These are phyloP conservation scores for Pleodorina starrii DNA, from an alignment of 139 green algal species.

Conservation along the genomic window DNA sequence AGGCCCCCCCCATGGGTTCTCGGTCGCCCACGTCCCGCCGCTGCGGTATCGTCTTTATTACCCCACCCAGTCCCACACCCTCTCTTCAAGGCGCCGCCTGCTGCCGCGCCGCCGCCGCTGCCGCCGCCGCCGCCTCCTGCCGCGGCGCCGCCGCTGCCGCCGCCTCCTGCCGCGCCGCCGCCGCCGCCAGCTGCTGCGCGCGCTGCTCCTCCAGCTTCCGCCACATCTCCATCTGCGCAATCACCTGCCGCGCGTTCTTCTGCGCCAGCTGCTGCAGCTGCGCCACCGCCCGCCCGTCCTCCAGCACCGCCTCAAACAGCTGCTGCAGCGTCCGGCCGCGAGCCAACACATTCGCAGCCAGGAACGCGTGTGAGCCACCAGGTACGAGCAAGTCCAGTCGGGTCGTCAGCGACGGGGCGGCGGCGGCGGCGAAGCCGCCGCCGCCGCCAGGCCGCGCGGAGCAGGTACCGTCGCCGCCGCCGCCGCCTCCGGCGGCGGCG, in stretches of 20 bases:
- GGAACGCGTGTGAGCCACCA: constrained; percentile 5
- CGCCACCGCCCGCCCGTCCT: constrained; percentile 40
- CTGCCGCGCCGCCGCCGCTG: too few relatives aligned
- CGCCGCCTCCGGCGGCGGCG: not conserved
- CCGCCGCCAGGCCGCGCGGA: not conserved
- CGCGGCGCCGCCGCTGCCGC: not conserved
- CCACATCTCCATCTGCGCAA: not conserved
- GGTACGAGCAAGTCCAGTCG: constrained; percentile 49
- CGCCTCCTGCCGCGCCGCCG: not conserved
- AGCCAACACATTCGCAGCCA: constrained; percentile 39
- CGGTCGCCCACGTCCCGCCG: too few relatives aligned
- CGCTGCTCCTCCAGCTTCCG: not conserved
- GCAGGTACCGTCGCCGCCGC: not conserved
- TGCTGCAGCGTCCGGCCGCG: constrained; percentile 33
- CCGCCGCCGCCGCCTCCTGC: too few relatives aligned
- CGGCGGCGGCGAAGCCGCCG: not conserved
- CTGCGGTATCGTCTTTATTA: too few relatives aligned
- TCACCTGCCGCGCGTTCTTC: not conserved
- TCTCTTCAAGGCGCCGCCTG: too few relatives aligned
- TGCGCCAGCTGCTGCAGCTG: constrained; percentile 50
- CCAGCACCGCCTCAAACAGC: constrained; percentile 41
- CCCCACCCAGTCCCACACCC: too few relatives aligned
- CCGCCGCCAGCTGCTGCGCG: too few relatives aligned
- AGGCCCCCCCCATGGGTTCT: too few relatives aligned
- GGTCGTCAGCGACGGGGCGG: not conserved